Conservation (phyloP, 108 stramenopile genomes). For the Schizochytrium sp. region DNA sequence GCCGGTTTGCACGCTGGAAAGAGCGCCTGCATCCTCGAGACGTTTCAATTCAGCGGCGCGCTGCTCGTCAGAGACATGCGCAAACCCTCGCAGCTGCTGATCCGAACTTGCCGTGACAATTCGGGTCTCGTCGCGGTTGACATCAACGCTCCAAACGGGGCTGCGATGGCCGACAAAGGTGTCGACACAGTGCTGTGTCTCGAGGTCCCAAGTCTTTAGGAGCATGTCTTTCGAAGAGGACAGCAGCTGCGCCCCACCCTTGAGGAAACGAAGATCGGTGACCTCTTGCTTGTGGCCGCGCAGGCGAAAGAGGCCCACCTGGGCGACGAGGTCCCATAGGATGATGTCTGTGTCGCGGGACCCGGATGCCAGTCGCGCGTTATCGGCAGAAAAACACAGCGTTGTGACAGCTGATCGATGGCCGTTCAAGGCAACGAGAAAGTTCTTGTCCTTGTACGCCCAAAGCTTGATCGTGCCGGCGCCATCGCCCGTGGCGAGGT, state of each 20-base stretch:
- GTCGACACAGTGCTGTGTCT: conserved; percentile 85
- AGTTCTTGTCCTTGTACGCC: background rate
- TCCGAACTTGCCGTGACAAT: conserved; percentile 77
- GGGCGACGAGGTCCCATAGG: conserved; percentile 86
- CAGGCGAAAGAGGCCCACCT: conserved; percentile 79
- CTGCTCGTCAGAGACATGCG: conserved; percentile 31
- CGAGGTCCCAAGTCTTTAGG: conserved; percentile 96
- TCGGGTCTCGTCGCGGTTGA: conserved; percentile 45
- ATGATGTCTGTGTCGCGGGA: conserved; percentile 71
- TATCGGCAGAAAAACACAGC: conserved; percentile 43
- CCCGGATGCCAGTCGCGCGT: conserved; percentile 50
- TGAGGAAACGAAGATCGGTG: conserved; percentile 72
- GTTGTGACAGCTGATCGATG: conserved; percentile 36
- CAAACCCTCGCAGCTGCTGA: conserved; percentile 76
- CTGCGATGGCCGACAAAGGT: conserved; percentile 82
- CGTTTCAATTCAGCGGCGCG: background rate
- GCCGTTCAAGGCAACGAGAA: background rate
- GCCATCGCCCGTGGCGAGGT: conserved; percentile 10
- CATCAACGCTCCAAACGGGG: conserved; percentile 58
- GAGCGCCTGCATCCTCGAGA: background rate
- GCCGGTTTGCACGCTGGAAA: background rate
- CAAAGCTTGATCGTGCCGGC: conserved; percentile 28
- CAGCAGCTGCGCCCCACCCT: conserved; percentile 21
- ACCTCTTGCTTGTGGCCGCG: conserved; percentile 81
- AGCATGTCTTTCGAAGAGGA: conserved; percentile 82